These are phyloP conservation scores for Cladosporium sp. DNA, from an alignment of 2,329 filamentous ascomycete species.

Conservation along the genomic window DNA sequence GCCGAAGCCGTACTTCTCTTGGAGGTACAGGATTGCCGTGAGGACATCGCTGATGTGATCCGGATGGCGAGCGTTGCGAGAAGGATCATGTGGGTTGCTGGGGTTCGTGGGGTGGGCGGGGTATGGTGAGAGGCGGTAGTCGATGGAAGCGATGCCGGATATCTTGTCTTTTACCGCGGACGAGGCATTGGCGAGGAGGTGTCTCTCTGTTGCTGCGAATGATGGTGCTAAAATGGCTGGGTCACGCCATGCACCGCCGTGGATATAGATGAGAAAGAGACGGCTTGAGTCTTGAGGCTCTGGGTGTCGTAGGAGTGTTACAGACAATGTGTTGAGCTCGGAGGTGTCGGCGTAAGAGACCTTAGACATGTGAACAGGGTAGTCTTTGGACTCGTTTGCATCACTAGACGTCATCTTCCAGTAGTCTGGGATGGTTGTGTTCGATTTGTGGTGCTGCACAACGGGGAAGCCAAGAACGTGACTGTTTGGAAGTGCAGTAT, in stretches of 20 bases:
- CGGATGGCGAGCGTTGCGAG: slow-evolving; percentile 52
- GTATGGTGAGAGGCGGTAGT: slow-evolving; percentile 60
- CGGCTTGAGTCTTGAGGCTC: slow-evolving; percentile 17
- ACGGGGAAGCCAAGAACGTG: no score
- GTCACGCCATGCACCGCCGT: slow-evolving; percentile 50
- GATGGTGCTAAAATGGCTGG: slow-evolving; percentile 36
- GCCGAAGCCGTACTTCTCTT: slow-evolving; percentile 42
- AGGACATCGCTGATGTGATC: slow-evolving; percentile 58
- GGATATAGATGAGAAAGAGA: slow-evolving; percentile 40
- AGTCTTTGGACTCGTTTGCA: background rate
- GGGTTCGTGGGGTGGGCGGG: slow-evolving; percentile 42
- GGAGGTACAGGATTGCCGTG: slow-evolving; percentile 49
- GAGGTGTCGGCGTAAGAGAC: slow-evolving; percentile 29
- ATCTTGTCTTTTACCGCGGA: slow-evolving; percentile 32
- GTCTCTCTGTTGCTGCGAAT: slow-evolving; percentile 34
- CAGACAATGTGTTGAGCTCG: slow-evolving; percentile 39
- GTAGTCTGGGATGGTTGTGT: no score
- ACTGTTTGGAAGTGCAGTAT: no score
- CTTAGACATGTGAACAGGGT: slow-evolving; percentile 16
- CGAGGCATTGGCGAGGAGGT: slow-evolving; percentile 29
- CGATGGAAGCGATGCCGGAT: slow-evolving; percentile 60
- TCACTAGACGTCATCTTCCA: no score
- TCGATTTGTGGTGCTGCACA: no score
- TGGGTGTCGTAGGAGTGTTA: slow-evolving; percentile 37
- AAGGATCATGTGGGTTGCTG: slow-evolving; percentile 42